These are phyloP conservation scores for Rhododendron ferrugineum DNA, from an alignment of 148 eudicot species.

Conservation along the genomic window DNA sequence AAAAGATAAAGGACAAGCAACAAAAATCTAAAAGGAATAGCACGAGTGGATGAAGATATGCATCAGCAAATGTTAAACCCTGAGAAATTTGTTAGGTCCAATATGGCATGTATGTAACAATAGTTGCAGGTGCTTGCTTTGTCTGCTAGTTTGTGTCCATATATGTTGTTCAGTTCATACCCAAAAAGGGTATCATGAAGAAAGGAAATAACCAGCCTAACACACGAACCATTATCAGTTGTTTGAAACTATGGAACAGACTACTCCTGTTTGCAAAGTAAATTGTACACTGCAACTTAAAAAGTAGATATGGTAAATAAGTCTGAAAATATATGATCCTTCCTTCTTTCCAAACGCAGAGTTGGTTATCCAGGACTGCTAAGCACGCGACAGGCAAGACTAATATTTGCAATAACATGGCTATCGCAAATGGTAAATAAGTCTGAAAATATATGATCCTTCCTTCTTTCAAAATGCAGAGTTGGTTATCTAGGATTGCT, in stretches of 20 bases:
- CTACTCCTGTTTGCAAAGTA: too few relatives aligned
- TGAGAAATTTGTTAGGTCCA: neutral
- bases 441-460: too few relatives aligned
- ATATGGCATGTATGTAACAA: neutral
- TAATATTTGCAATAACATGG: neutral
- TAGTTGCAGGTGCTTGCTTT: neutral
- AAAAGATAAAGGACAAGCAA: neutral
- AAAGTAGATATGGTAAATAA: too few relatives aligned
- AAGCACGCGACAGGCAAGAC: neutral
- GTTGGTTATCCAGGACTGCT: neutral
- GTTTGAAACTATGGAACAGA: too few relatives aligned
- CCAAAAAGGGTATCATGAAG: too few relatives aligned
- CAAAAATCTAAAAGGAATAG: neutral
- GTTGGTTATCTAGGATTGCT: neutral
- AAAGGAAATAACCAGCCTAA: too few relatives aligned
- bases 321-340: too few relatives aligned
- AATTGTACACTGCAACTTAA: too few relatives aligned
- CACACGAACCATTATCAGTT: too few relatives aligned
- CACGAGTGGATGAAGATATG: neutral
- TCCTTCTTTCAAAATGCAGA: neutral
- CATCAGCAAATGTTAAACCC: neutral
- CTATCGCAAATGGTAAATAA: neutral
- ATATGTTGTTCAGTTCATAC: neutral
- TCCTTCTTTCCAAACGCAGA: neutral
- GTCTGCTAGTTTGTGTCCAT: neutral